Percentiles rank a stretch among this genome's conserved stretches.
phyloP scores from a whole-genome alignment of 169 alveolate species.

The Plasmodium sp. region DNA sequence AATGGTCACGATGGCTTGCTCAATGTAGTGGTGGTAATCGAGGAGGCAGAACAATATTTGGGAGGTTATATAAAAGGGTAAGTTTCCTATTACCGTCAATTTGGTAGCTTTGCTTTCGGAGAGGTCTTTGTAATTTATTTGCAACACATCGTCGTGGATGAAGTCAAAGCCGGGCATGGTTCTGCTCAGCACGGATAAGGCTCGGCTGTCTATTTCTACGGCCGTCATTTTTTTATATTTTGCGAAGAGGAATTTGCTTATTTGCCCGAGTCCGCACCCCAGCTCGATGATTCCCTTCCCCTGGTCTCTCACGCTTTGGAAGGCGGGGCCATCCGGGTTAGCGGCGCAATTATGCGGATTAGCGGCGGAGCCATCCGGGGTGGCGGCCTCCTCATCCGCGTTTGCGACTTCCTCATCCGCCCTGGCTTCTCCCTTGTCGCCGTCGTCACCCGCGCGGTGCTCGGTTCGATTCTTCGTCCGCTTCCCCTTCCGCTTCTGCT shows the following conservation, averaged over 20 bases:
- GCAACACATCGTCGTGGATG: constrained; percentile 89
- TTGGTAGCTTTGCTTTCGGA: constrained; percentile 76
- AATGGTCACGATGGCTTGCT: constrained; percentile 86
- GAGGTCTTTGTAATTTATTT: constrained; percentile 84
- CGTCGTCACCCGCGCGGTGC: background rate
- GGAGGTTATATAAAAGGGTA: constrained; percentile 88
- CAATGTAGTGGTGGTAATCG: constrained; percentile 83
- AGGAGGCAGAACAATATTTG: constrained; percentile 87
- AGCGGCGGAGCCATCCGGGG: background rate
- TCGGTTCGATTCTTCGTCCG: background rate
- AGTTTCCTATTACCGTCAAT: constrained; percentile 85
- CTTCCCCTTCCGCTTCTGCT: background rate
- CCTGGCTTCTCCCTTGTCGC: background rate
- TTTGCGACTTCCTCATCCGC: background rate
- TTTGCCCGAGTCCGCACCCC: constrained; percentile 90
- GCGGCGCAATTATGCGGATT: background rate
- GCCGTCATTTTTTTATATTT: constrained; percentile 86
- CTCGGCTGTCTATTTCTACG: constrained; percentile 87
- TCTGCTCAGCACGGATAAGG: constrained; percentile 85
- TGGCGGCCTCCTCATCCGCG: background rate
- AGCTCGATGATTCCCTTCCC: constrained; percentile 86
- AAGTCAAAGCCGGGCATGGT: constrained; percentile 85
- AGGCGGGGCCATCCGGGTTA: background rate
- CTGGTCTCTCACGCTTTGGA: constrained; percentile 17
- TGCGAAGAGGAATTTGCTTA: constrained; percentile 81